phyloP scores from a whole-genome alignment of 352 stramenopile genomes.

The Globisporangium acanthophoron region DNA sequence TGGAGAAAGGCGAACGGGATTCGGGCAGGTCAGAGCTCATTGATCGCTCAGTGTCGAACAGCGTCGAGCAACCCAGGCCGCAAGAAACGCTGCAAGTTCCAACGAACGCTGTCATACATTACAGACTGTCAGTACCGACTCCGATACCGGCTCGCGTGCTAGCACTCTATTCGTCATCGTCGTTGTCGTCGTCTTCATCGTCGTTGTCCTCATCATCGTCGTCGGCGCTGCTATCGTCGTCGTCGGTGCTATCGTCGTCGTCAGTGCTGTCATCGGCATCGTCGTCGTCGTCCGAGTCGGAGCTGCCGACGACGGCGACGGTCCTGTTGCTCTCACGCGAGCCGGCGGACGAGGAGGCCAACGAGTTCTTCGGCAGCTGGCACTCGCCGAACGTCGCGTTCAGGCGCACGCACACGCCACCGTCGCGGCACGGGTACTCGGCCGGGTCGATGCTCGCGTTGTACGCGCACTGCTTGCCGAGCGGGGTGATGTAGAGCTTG shows the following conservation, averaged over 20 bases:
- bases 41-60: too few species aligned
- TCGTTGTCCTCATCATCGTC: background rate
- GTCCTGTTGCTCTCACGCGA: background rate
- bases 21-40: too few species aligned
- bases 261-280: constrained; percentile 1
- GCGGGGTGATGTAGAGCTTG: constrained; percentile 53
- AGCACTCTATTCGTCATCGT: background rate
- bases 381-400: constrained; percentile 56
- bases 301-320: constrained; percentile 9
- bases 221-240: background rate
- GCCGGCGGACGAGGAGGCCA: constrained; percentile 8
- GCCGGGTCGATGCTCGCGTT: constrained; percentile 45
- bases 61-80: too few species aligned
- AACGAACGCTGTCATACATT: background rate
- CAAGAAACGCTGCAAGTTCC: background rate
- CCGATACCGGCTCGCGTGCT: background rate
- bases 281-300: constrained; percentile 6
- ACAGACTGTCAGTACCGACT: background rate
- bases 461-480: constrained; percentile 56
- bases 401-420: constrained; percentile 37
- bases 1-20: too few species aligned
- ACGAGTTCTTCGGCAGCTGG: constrained; percentile 6
- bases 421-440: constrained; percentile 47
- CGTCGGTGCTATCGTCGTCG: too few species aligned
- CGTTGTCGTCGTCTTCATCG: background rate